Percentiles rank a stretch among this genome's conserved stretches.
phyloP scores from a whole-genome alignment of 179 eudicot genomes.

The Gypsophila paniculata region DNA sequence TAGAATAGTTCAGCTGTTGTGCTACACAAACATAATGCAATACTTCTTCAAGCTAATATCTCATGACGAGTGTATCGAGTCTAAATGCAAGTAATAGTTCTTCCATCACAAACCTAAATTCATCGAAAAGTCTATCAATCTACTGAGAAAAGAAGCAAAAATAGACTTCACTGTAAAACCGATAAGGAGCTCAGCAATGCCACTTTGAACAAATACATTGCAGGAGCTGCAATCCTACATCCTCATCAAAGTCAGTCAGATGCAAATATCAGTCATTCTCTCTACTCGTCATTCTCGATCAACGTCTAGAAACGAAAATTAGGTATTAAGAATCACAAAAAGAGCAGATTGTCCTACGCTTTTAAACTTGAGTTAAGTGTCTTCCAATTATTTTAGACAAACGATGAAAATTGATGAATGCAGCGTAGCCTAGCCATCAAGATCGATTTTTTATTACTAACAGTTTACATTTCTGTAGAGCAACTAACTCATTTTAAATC shows the following conservation, averaged over 20 bases:
- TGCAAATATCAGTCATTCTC: background rate
- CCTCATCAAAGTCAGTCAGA: background rate
- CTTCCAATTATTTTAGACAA: too few relatives aligned
- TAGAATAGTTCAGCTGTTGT: background rate
- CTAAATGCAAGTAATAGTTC: background rate
- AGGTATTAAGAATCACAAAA: background rate
- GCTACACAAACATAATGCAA: background rate
- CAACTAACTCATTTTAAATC: background rate
- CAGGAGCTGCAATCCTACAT: background rate
- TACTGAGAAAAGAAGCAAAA: constrained; percentile 9
- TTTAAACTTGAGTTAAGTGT: background rate
- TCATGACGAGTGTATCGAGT: background rate
- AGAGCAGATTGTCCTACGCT: background rate
- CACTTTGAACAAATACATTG: background rate
- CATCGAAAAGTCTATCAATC: background rate
- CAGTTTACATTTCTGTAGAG: too few relatives aligned
- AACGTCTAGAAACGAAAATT: background rate
- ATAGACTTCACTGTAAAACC: constrained; percentile 1
- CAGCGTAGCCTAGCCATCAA: background rate
- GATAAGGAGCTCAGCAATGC: background rate
- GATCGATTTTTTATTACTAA: constrained; percentile 6
- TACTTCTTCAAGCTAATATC: background rate
- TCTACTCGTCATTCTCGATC: background rate
- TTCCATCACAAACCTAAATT: constrained; percentile 3
- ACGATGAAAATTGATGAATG: background rate